A percentile compares a stretch with the other conserved stretches of the same genome.
Evolutionary conservation across 495 filamentous ascomycete species (phyloP).

Genomic region (Neurospora tetrasperma): DNA sequence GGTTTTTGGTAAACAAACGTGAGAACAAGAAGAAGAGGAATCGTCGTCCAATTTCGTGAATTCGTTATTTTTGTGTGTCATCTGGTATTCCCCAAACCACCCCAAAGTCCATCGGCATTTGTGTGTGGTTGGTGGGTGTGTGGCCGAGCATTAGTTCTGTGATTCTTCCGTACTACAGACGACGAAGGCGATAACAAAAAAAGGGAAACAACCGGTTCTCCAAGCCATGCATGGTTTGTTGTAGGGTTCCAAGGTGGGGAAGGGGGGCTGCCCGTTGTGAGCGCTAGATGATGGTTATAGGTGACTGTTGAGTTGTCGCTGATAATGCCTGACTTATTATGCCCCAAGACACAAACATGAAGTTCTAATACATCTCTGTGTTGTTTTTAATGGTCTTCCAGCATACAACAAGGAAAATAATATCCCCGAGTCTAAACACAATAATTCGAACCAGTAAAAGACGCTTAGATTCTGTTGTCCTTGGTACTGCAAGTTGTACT

Average conservation of each 20-base stretch:
- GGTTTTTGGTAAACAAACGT: background rate
- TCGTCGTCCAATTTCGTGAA: background rate
- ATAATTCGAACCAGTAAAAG: background rate
- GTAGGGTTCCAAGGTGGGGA: background rate
- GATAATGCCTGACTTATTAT: background rate
- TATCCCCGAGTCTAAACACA: background rate
- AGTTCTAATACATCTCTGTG: background rate
- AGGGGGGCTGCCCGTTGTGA: background rate
- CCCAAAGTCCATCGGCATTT: background rate
- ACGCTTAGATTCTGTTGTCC: background rate
- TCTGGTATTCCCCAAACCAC: background rate
- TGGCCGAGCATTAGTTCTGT: background rate
- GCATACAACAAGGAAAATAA: background rate
- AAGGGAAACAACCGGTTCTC: too few relatives aligned
- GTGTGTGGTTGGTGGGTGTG: background rate
- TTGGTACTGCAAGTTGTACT: background rate
- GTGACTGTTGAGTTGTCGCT: background rate
- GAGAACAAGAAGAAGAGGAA: background rate
- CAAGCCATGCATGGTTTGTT: background rate
- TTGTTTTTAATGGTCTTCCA: background rate
- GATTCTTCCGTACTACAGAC: background rate
- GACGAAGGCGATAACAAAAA: background rate
- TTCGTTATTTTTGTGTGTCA: background rate
- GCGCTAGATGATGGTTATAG: background rate
- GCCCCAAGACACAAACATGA: background rate